Conservation (phyloP, 2,329 filamentous ascomycete genomes). For the Colletotrichum cuscutae region DNA sequence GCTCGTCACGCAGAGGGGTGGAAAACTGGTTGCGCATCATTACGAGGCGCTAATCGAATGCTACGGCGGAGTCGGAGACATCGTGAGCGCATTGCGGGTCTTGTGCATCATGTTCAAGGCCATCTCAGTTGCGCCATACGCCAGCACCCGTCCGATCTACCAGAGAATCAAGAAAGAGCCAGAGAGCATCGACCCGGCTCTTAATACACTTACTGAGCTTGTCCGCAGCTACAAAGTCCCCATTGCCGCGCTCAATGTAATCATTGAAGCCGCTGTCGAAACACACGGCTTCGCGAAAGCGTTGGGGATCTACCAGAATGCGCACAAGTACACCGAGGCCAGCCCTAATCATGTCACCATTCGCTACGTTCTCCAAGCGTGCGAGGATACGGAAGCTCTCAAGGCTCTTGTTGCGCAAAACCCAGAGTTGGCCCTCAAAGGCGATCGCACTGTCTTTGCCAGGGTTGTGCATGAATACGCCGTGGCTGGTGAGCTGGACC, state of each 20-base stretch:
- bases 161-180: constrained; percentile 60
- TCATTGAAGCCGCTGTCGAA: constrained; percentile 47
- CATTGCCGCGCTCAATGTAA: constrained; percentile 46
- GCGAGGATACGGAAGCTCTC: constrained; percentile 39
- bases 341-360: constrained; percentile 41
- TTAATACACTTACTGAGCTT: constrained; percentile 67
- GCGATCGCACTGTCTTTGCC: constrained; percentile 15
- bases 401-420: constrained; percentile 45
- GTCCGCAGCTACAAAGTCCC: constrained; percentile 47
- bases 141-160: constrained; percentile 73
- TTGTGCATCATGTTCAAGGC: constrained; percentile 79
- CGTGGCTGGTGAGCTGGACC: constrained; percentile 20
- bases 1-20: constrained; percentile 67
- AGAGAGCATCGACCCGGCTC: constrained; percentile 59
- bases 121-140: constrained; percentile 65
- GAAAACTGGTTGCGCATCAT: constrained; percentile 72
- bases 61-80: constrained; percentile 69
- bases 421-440: constrained; percentile 36
- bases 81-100: constrained; percentile 74
- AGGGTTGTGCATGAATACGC: constrained; percentile 22
- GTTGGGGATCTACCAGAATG: constrained; percentile 45
- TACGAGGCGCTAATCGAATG: constrained; percentile 83
- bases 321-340: constrained; percentile 42
- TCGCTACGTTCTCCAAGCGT: constrained; percentile 44
- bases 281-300: constrained; percentile 43